phyloP scores from a whole-genome alignment of 2,329 filamentous ascomycete genomes.

The Diaporthe batatas region DNA sequence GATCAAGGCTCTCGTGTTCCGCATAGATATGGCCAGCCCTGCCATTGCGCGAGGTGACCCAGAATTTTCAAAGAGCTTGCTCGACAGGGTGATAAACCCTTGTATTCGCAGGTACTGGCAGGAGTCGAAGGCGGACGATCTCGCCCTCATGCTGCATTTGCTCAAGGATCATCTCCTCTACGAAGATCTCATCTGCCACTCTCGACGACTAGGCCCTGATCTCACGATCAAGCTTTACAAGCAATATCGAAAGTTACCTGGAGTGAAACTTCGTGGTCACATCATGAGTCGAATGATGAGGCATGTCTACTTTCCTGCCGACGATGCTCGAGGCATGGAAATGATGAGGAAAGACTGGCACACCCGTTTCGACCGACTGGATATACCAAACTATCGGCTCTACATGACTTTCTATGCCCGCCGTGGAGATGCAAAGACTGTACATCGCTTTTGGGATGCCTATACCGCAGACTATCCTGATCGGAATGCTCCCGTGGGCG shows the following conservation, averaged over 20 bases:
- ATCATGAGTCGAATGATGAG: constrained; percentile 61
- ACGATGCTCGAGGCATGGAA: constrained; percentile 57
- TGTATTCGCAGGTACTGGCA: constrained; percentile 30
- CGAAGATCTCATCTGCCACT: constrained; percentile 54
- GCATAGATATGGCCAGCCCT: constrained; percentile 8
- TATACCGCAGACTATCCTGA: constrained; percentile 53
- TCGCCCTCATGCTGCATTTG: constrained; percentile 56
- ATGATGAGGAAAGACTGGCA: constrained; percentile 65
- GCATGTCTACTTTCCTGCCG: constrained; percentile 54
- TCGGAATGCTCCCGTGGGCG: background rate
- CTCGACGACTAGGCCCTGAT: constrained; percentile 46
- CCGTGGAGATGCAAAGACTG: constrained; percentile 60
- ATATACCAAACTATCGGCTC: constrained; percentile 61
- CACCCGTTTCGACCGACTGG: constrained; percentile 54
- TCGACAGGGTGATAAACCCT: constrained; percentile 37
- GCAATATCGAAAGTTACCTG: constrained; percentile 59
- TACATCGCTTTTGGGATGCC: constrained; percentile 60
- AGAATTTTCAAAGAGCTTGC: constrained; percentile 28
- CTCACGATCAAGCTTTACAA: constrained; percentile 59
- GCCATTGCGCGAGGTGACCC: constrained; percentile 3
- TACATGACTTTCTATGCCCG: constrained; percentile 64
- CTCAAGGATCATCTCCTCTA: constrained; percentile 57
- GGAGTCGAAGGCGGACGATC: constrained; percentile 44
- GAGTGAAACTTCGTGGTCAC: constrained; percentile 52
- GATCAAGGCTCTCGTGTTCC: constrained; percentile 28